A percentile compares a stretch with the other conserved stretches of the same genome.
Conservation (phyloP, 73 alveolate species). For the Uronychia setigera region DNA sequence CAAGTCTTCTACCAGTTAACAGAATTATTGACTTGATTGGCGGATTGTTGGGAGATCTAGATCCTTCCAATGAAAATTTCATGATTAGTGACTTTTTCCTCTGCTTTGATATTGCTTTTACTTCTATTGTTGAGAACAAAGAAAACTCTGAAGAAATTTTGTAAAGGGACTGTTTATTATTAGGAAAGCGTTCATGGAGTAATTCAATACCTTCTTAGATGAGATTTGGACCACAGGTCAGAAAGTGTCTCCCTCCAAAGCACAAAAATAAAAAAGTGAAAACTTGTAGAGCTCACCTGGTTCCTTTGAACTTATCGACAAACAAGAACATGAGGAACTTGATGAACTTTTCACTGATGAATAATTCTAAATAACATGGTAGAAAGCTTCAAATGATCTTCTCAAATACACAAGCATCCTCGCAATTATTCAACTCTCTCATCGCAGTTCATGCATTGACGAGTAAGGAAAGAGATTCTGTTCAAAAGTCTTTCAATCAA, state of each 20-base stretch:
- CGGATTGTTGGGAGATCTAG: too few species aligned
- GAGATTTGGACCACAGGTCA: neutral
- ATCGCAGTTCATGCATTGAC: neutral
- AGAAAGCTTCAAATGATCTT: neutral
- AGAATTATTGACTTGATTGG: too few species aligned
- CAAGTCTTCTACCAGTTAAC: too few species aligned
- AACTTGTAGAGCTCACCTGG: neutral
- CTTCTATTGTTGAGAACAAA: too few species aligned
- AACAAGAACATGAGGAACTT: too few species aligned
- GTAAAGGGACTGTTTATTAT: too few species aligned
- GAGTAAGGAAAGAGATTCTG: too few species aligned
- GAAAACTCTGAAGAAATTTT: too few species aligned
- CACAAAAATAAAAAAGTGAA: neutral
- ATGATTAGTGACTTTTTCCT: too few species aligned
- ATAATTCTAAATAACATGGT: neutral
- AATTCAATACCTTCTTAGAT: neutral
- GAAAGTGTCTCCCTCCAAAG: neutral
- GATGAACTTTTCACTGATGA: neutral
- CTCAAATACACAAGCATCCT: neutral
- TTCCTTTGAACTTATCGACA: neutral
- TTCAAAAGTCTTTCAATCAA: neutral
- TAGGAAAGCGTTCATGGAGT: neutral
- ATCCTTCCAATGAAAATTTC: too few species aligned
- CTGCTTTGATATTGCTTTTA: too few species aligned
- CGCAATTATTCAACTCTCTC: neutral